A percentile compares a stretch with the other conserved stretches of the same genome.
phyloP scores from a whole-genome alignment of 1,284 basidiomycete genomes.

The Gymnopus androsaceus region DNA sequence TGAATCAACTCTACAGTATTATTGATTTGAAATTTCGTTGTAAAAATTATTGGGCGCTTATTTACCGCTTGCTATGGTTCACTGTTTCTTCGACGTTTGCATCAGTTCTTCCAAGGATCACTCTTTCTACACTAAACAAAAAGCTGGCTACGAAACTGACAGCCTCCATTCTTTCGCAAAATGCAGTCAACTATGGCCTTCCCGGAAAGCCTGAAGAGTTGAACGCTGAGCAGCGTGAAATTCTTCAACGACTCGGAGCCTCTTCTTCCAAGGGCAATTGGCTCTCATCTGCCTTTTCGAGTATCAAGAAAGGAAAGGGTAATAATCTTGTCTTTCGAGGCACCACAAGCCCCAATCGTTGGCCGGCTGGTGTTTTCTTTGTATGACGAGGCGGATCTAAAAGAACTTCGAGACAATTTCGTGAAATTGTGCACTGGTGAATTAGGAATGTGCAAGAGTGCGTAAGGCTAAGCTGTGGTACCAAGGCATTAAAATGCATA shows the following conservation, averaged over 20 bases:
- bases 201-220: conserved; percentile 4
- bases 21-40: too few relatives aligned
- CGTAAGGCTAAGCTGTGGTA: conserved; percentile 1
- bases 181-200: background rate
- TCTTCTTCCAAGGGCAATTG: conserved; percentile 1
- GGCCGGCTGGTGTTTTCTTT: conserved; percentile 3
- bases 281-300: conserved; percentile 5
- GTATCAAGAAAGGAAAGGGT: conserved; percentile 1
- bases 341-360: background rate
- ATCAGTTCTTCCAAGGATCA: background rate
- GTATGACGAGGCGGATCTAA: conserved; percentile 3
- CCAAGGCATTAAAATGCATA: conserved; percentile 1
- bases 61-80: too few relatives aligned
- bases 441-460: conserved; percentile 7
- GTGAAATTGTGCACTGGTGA: conserved; percentile 5
- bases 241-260: background rate
- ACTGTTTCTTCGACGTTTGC: conserved; percentile 22
- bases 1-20: too few relatives aligned
- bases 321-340: background rate
- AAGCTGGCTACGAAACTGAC: conserved; percentile 1
- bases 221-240: conserved; percentile 3
- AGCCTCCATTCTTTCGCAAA: background rate
- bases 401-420: conserved; percentile 4
- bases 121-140: background rate
- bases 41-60: too few relatives aligned